Evolutionary conservation across 331 rosid species (phyloP), one percentile per base, ranked within the genome.

Genomic region (Spiraea crenata): DNA sequence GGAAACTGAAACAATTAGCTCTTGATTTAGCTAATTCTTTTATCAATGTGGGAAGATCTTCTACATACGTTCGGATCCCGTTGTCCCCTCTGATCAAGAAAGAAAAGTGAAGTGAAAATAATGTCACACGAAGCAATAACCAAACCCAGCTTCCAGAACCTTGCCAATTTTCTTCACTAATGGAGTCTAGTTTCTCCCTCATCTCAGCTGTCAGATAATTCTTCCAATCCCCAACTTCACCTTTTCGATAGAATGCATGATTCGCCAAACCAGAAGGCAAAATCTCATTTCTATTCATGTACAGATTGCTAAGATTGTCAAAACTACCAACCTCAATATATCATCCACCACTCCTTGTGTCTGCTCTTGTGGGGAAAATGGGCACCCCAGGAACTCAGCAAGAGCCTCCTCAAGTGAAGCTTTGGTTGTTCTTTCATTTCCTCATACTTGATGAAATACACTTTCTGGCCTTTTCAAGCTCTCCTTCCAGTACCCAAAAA

Each of bases 401-500:
- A n/a, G 11, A 83, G 4, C 38, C 45, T 85, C n/a, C n/a, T n/a
- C n/a, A n/a, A n/a, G n/a, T n/a, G n/a, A n/a, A n/a, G n/a, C n/a
- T 13, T 5, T 0, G 79, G 77, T 3, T 81, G 54, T 55, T 69
- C 71, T 57, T 81, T 81, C 69, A 86, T 44, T 9, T 78, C 82
- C 7, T 86, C 85, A 5, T 16, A 83, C 64, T 59, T 83, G 67
- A 85, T 71, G 46, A 31, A 61, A 47, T 74, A 38, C 1, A 80
- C 70, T 41, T 66, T 84, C 4, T 70, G 85, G 86, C 9, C 89
- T n/a, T n/a, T n/a, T n/a, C n/a, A n/a, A n/a, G n/a, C n/a, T n/a
- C n/a, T n/a, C n/a, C n/a, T n/a, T n/a, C n/a, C n/a, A n/a, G n/a
- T n/a, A n/a, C n/a, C n/a, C n/a, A n/a, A n/a, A n/a, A n/a, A n/a